Base-by-base conservation (phyloP, 1,284 basidiomycete genomes). In the Hemileia vastatrix region DNA sequence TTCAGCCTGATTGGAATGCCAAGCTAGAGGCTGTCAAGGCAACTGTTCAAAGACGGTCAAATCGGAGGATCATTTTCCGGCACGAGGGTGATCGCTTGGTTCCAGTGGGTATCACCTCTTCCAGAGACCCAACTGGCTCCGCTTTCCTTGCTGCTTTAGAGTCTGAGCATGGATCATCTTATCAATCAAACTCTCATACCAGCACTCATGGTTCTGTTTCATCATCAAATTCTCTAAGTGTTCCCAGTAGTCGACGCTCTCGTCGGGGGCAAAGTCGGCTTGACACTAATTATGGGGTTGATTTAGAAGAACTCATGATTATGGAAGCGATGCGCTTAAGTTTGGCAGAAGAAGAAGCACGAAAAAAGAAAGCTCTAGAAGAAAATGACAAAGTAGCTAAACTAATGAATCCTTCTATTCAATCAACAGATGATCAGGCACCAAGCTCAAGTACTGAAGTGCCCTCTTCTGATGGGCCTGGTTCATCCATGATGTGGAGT, bases 291-390 rank as follows among this genome's bases (percentile, higher is more conserved):
- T 31, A 47, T 56, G 43, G 49, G 6, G 31, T 44, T 8, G 64
- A 65, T 32, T 65, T 69, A 31, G 69, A 68, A 47, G 70, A 96
- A 88, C 79, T 97, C 52, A 96, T 98, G 93, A 81, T 99, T 58
- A 93, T 94, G 89, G 94, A 98, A 78, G 95, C 94, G 1, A 96
- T 99, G 92, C 84, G 94, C 47, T 79, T 96, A 63, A 95, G 91
- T 49, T 80, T 97, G 67, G 76, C 95, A 57, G 94, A 98, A 69
- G 91, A 97, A 66, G 82, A 83, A 66, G 80, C 81, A 66, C 77
- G 76, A 47, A 79, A 74, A 51, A 70, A 72, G 63, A 74, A 77
- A 63, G 67, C 67, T 23, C 65, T 67, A 8, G 69, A 71, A 44
- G 73, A 76, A 54, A 70, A 72, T 19, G 64, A 65, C 40, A n/a